Evolutionary conservation across 352 stramenopile genomes (phyloP).

Genomic region (Globisporangium paddicum): DNA sequence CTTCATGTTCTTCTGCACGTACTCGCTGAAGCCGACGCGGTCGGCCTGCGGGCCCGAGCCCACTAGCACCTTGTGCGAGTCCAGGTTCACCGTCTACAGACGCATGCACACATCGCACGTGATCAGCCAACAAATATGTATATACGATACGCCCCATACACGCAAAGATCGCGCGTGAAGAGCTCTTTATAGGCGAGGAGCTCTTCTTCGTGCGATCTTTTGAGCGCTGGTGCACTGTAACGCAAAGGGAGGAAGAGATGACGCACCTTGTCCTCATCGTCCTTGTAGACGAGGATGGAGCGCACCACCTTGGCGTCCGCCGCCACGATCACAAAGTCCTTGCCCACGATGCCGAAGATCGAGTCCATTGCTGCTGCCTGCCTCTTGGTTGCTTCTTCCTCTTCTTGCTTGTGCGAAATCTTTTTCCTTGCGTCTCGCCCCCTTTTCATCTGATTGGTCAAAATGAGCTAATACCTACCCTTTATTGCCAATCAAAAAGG

Average conservation of each 20-base stretch:
- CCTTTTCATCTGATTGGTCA: not conserved
- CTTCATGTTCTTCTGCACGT: conserved; percentile 91
- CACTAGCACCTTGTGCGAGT: conserved; percentile 81
- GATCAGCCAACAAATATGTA: not conserved
- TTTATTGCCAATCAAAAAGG: too few relatives aligned
- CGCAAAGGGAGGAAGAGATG: not conserved
- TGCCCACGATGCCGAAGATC: conserved; percentile 87
- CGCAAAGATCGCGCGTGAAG: not conserved
- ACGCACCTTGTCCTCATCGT: conserved; percentile 90
- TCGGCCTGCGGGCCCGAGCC: conserved; percentile 74
- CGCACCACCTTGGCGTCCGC: conserved; percentile 88
- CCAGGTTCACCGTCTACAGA: conserved; percentile 53
- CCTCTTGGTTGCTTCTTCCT: conserved; percentile 3
- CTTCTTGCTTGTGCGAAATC: conserved; percentile 1
- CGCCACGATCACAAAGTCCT: conserved; percentile 90
- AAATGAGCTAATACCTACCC: too few relatives aligned
- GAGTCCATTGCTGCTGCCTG: conserved; percentile 58
- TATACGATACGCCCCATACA: not conserved
- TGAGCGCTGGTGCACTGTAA: not conserved
- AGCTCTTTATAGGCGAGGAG: conserved; percentile 1
- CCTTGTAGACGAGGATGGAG: conserved; percentile 92
- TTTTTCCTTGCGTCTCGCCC: conserved; percentile 2
- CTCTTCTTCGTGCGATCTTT: not conserved
- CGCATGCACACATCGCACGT: not conserved
- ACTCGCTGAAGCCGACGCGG: conserved; percentile 81